Evolutionary conservation across 345 rosid genomes (phyloP).

Genomic region (Corchorus capsularis): DNA sequence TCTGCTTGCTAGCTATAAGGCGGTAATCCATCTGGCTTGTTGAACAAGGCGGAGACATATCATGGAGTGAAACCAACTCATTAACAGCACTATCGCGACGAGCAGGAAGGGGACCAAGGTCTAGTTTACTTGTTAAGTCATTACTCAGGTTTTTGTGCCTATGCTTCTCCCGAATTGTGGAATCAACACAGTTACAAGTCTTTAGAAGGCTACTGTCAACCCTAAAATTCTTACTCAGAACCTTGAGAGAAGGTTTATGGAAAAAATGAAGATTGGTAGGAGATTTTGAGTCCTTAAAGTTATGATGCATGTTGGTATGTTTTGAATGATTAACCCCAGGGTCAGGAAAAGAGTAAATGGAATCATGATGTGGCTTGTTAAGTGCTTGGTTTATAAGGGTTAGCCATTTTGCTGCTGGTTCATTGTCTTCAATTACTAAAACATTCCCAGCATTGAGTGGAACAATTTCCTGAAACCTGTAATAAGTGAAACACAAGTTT

Average conservation of each 20-base stretch:
- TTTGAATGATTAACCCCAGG: slow-evolving; percentile 36
- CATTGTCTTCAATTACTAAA: slow-evolving; percentile 86
- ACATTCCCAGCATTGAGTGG: slow-evolving; percentile 97
- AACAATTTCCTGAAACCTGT: slow-evolving; percentile 96
- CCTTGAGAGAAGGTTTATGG: slow-evolving; percentile 78
- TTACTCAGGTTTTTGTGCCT: slow-evolving; percentile 45
- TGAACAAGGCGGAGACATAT: slow-evolving; percentile 29
- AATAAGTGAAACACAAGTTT: neutral
- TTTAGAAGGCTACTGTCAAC: slow-evolving; percentile 72
- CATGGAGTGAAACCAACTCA: slow-evolving; percentile 31
- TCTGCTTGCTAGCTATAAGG: slow-evolving; percentile 85
- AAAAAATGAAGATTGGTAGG: slow-evolving; percentile 52
- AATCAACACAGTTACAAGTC: slow-evolving; percentile 71
- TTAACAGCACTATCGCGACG: slow-evolving; percentile 30
- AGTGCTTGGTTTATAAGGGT: slow-evolving; percentile 80
- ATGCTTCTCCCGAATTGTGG: slow-evolving; percentile 36
- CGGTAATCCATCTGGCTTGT: slow-evolving; percentile 46
- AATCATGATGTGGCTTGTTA: slow-evolving; percentile 52
- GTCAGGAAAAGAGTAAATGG: slow-evolving; percentile 35
- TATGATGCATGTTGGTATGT: slow-evolving; percentile 18
- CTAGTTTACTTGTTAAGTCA: slow-evolving; percentile 38
- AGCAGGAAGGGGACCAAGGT: slow-evolving; percentile 34
- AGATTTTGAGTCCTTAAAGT: slow-evolving; percentile 48
- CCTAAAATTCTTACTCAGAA: slow-evolving; percentile 61
- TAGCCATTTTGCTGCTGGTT: slow-evolving; percentile 96